phyloP scores from a whole-genome alignment of 1,284 basidiomycete species.

The Microbotryum silenes-acaulis region DNA sequence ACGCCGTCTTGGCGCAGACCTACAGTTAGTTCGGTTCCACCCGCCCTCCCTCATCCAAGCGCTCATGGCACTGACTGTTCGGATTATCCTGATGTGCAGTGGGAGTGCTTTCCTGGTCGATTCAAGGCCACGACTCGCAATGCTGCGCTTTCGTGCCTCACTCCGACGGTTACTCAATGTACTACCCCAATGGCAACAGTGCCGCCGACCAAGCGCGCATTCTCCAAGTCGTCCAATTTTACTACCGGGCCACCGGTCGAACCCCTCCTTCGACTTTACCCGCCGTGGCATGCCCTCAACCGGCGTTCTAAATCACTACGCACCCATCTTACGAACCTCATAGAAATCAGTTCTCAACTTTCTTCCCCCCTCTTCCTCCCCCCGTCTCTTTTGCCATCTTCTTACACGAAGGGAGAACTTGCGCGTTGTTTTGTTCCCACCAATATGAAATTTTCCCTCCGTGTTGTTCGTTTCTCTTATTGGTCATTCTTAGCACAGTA shows the following conservation, averaged over 20 bases:
- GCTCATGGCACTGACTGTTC: too few species aligned
- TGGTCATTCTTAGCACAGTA: too few species aligned
- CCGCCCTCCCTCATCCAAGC: too few species aligned
- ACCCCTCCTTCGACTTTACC: slow-evolving; percentile 7
- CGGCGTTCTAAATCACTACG: slow-evolving; percentile 10
- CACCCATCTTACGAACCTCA: too few species aligned
- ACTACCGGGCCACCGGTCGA: slow-evolving; percentile 7
- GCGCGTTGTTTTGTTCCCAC: too few species aligned
- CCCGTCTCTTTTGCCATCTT: too few species aligned
- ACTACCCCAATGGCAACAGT: slow-evolving; percentile 28
- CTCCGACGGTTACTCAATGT: slow-evolving; percentile 8
- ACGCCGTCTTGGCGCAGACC: slow-evolving; percentile 4
- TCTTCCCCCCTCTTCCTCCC: too few species aligned
- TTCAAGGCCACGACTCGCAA: slow-evolving; percentile 16
- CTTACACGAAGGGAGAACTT: too few species aligned
- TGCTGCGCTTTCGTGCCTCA: slow-evolving; percentile 20
- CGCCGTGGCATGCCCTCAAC: slow-evolving; percentile 25
- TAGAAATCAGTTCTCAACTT: too few species aligned
- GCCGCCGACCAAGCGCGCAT: slow-evolving; percentile 10
- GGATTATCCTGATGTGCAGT: neutral
- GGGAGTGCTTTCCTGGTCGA: slow-evolving; percentile 1
- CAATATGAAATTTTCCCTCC: too few species aligned
- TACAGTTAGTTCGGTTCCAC: too few species aligned
- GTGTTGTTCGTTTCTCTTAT: too few species aligned
- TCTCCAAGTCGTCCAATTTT: slow-evolving; percentile 6